Percentiles rank a stretch among this genome's conserved stretches.
phyloP scores from a whole-genome alignment of 2,329 filamentous ascomycete species.

The Microsporum ferrugineum region DNA sequence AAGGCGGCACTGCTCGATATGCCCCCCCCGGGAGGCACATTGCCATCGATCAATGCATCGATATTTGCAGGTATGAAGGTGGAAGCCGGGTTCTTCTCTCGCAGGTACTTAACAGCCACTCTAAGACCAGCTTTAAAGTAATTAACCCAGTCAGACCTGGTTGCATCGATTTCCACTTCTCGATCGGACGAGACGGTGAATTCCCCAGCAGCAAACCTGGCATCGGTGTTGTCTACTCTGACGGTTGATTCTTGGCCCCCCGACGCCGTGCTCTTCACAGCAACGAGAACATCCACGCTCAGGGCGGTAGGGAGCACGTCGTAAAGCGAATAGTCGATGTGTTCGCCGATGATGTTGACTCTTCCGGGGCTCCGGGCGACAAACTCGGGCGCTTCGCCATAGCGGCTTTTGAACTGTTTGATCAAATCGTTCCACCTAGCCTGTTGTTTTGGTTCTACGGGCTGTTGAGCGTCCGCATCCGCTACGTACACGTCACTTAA shows the following conservation, averaged over 20 bases:
- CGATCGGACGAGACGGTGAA: slow-evolving; percentile 57
- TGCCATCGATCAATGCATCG: slow-evolving; percentile 82
- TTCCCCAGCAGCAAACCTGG: slow-evolving; percentile 63
- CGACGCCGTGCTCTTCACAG: slow-evolving; percentile 48
- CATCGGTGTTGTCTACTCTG: slow-evolving; percentile 64
- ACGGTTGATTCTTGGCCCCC: slow-evolving; percentile 47
- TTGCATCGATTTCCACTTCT: slow-evolving; percentile 69
- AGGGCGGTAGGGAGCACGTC: slow-evolving; percentile 93
- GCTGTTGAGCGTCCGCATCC: slow-evolving; percentile 61
- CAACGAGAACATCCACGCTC: slow-evolving; percentile 78
- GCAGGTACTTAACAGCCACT: slow-evolving; percentile 68
- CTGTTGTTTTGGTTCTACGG: slow-evolving; percentile 55
- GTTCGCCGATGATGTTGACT: slow-evolving; percentile 97
- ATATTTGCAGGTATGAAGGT: slow-evolving; percentile 61
- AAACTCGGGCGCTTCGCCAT: slow-evolving; percentile 62
- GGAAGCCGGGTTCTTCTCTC: slow-evolving; percentile 45
- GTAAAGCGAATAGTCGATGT: slow-evolving; percentile 98
- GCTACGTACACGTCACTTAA: slow-evolving; percentile 74
- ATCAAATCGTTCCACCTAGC: slow-evolving; percentile 67
- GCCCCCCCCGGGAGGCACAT: slow-evolving; percentile 81
- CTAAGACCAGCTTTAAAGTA: slow-evolving; percentile 91
- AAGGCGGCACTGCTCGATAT: slow-evolving; percentile 91
- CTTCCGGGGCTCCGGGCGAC: slow-evolving; percentile 82
- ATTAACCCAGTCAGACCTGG: slow-evolving; percentile 87
- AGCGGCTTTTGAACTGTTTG: slow-evolving; percentile 56